phyloP scores from a whole-genome alignment of 495 filamentous ascomycete genomes.

The Penicillium steckii region DNA sequence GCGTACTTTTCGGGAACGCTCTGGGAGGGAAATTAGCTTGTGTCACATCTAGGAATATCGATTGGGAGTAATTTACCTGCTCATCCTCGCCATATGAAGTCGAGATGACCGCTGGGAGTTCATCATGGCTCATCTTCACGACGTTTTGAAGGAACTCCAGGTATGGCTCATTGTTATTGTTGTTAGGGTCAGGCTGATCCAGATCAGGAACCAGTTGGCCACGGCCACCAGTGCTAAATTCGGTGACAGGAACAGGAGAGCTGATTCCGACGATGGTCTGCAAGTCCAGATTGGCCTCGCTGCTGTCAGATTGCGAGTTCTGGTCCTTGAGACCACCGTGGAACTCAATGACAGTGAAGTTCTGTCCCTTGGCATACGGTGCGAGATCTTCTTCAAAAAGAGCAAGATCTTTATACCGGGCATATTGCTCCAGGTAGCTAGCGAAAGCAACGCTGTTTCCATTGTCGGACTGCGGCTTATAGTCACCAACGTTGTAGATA shows the following conservation, averaged over 20 bases:
- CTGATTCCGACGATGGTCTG: slow-evolving; percentile 65
- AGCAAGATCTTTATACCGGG: slow-evolving; percentile 57
- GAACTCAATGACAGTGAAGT: slow-evolving; percentile 62
- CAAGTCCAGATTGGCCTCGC: slow-evolving; percentile 76
- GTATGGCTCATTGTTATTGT: slow-evolving; percentile 75
- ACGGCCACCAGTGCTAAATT: slow-evolving; percentile 66
- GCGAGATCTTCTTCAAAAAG: slow-evolving; percentile 53
- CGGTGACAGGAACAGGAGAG: slow-evolving; percentile 58
- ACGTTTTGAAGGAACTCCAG: slow-evolving; percentile 67
- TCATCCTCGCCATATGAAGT: slow-evolving; percentile 84
- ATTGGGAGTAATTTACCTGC: slow-evolving; percentile 27
- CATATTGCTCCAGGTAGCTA: slow-evolving; percentile 68
- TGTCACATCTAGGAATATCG: neutral
- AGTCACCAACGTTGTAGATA: slow-evolving; percentile 61
- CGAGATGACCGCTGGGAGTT: slow-evolving; percentile 72
- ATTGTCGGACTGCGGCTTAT: slow-evolving; percentile 30
- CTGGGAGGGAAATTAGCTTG: slow-evolving; percentile 32
- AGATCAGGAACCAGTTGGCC: slow-evolving; percentile 62
- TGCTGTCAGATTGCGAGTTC: slow-evolving; percentile 42
- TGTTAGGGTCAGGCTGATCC: slow-evolving; percentile 48
- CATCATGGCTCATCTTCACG: slow-evolving; percentile 42
- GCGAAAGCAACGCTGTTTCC: slow-evolving; percentile 59
- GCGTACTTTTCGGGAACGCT: slow-evolving; percentile 68
- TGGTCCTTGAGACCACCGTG: slow-evolving; percentile 58
- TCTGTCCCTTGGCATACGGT: slow-evolving; percentile 53